Conservation (phyloP, 176 grass and related monocot genomes). For the Chloris gayana region DNA sequence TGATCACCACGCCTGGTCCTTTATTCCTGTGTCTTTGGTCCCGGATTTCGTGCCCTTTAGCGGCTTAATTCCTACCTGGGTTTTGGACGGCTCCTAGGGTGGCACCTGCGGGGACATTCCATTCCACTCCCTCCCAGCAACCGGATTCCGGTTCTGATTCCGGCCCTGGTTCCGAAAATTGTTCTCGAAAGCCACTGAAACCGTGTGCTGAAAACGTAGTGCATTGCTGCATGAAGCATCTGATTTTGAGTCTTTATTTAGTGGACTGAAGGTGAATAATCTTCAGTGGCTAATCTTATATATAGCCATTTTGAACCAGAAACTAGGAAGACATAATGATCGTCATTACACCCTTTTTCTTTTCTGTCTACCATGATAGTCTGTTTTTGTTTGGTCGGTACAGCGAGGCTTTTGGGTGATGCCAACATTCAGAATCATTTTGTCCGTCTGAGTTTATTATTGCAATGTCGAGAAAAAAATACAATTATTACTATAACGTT, state of each 20-base stretch:
- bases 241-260: conserved; percentile 32
- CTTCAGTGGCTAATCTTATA: background rate
- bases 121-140: conserved; percentile 8
- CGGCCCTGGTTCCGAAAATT: background rate
- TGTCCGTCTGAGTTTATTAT: conserved; percentile 5
- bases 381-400: conserved; percentile 31
- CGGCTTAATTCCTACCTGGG: conserved; percentile 23
- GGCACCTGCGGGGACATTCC: conserved; percentile 54
- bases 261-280: conserved; percentile 2
- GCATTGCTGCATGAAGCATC: conserved; percentile 32
- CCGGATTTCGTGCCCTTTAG: conserved; percentile 34
- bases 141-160: conserved; percentile 45
- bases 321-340: conserved; percentile 33
- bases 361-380: conserved; percentile 10
- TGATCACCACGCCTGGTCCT: background rate
- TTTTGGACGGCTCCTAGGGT: conserved; percentile 51
- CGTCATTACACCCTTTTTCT: background rate
- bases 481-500: background rate
- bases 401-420: conserved; percentile 28
- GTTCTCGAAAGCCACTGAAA: conserved; percentile 26
- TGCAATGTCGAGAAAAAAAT: background rate
- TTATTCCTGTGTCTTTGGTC: conserved; percentile 43
- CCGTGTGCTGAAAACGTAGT: conserved; percentile 14
- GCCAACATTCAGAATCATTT: conserved; percentile 31
- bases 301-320: conserved; percentile 6